Percentiles rank a stretch among this genome's conserved stretches.
These are phyloP conservation scores for Tritrichomonas musculus DNA, from an alignment of 208 protist species.

Conservation along the genomic window DNA sequence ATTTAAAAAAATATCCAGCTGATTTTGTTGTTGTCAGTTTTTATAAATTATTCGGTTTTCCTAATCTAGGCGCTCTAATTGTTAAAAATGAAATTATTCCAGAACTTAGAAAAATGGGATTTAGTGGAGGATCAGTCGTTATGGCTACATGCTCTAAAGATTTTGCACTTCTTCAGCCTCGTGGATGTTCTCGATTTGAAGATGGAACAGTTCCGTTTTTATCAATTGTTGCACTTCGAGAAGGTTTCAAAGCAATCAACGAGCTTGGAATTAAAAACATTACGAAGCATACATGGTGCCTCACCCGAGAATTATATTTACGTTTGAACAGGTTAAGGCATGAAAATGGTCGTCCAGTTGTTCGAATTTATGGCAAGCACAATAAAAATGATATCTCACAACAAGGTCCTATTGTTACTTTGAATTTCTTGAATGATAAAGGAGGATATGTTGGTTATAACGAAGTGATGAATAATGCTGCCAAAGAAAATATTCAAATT, in stretches of 20 bases:
- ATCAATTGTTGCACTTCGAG: neutral
- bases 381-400: neutral
- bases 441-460: conserved; percentile 24
- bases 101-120: conserved; percentile 11
- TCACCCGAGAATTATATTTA: neutral
- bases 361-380: conserved; percentile 36
- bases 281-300: neutral
- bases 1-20: neutral
- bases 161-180: neutral
- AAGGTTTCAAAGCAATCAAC: conserved; percentile 32
- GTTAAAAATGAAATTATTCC: conserved; percentile 28
- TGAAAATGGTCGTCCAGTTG: conserved; percentile 34
- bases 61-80: conserved; percentile 33
- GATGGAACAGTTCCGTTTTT: conserved; percentile 38
- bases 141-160: conserved; percentile 22
- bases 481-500: conserved; percentile 25
- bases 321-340: neutral
- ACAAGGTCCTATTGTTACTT: neutral
- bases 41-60: conserved; percentile 39
- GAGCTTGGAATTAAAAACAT: conserved; percentile 27
- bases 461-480: neutral
- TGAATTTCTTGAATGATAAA: neutral
- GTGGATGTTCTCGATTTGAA: conserved; percentile 31
- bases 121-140: conserved; percentile 27
- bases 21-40: conserved; percentile 40